Evolutionary conservation across 2,329 filamentous ascomycete species (phyloP), one percentile per base, ranked within the genome.

Genomic region (Trichoderma atroviride): DNA sequence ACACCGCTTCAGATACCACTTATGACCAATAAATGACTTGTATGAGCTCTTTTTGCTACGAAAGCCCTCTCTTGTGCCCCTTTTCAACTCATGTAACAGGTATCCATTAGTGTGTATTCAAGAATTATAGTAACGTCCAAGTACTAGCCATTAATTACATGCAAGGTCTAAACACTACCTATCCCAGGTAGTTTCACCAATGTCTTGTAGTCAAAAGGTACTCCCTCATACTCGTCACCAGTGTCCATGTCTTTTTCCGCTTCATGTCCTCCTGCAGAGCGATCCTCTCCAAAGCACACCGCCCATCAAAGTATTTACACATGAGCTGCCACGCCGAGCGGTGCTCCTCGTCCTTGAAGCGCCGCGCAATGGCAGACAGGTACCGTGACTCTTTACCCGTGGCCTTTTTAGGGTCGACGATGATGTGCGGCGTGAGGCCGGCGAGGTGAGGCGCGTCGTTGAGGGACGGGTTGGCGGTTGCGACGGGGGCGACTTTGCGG

Each of bases 221-320:
- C 76, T 92, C 91, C 72, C 87, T 86, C 85, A 91, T 89, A n/a
- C 82, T 81, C 52, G 85, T 86, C 68, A 92, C 78, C 67, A 90
- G 82, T 58, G 87, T 86, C 83, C 92, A 94, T 16, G 93, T 86
- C 74, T 92, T 90, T 81, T 95, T 96, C 69, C 93, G 85, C 83
- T 96, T 97, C 82, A 96, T 86, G 6, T 92, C 92, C 80, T 97
- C 93, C 69, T 91, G 87, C n/a, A 96, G 83, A 1, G 92, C 88
- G 73, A 99, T 91, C 74, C 94, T 90, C 81, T 99, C 96, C 70
- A 98, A 84, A 2, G 94, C 91, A 76, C 91, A 90, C 69, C 86
- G 87, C 0, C 96, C 96, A 78, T 98, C 94, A 74, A 98, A 93
- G 79, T 97, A 96, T 78, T 92, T 93, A 75, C 90, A 86, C 74